phyloP scores from a whole-genome alignment of 78 protist genomes.

The Tieghemostelium lacteum region DNA sequence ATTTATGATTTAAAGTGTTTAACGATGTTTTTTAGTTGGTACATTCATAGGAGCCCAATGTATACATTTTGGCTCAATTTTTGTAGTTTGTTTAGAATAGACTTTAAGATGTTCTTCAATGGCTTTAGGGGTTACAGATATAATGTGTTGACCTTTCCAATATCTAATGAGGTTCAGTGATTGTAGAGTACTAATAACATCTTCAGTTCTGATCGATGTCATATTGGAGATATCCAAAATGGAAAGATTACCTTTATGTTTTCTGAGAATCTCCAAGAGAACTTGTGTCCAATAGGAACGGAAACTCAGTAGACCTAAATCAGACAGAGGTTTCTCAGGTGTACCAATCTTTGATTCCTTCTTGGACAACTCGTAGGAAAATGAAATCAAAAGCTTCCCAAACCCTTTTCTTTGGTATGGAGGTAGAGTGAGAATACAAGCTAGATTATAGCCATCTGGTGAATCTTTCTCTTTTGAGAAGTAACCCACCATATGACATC shows the following conservation, averaged over 20 bases:
- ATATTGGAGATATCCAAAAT: constrained; percentile 81
- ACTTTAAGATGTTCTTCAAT: constrained; percentile 84
- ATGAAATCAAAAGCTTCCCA: constrained; percentile 94
- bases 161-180: constrained; percentile 88
- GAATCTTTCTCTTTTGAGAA: constrained; percentile 95
- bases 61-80: constrained; percentile 77
- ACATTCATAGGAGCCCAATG: constrained; percentile 81
- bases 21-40: constrained; percentile 36
- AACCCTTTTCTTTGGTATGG: constrained; percentile 96
- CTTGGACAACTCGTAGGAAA: constrained; percentile 94
- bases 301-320: constrained; percentile 95
- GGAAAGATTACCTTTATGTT: constrained; percentile 57
- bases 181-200: constrained; percentile 90
- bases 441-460: constrained; percentile 90
- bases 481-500: constrained; percentile 97
- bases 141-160: constrained; percentile 93
- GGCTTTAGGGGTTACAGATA: constrained; percentile 89
- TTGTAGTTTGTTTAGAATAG: constrained; percentile 54
- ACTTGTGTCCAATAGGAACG: constrained; percentile 91
- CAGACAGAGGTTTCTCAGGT: constrained; percentile 99
- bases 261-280: constrained; percentile 49
- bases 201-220: constrained; percentile 89
- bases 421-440: constrained; percentile 98
- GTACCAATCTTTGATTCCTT: constrained; percentile 94
- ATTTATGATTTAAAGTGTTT: too few relatives aligned